Conservation (phyloP, 2,329 filamentous ascomycete genomes). For the Chrysoporthe puriensis region DNA sequence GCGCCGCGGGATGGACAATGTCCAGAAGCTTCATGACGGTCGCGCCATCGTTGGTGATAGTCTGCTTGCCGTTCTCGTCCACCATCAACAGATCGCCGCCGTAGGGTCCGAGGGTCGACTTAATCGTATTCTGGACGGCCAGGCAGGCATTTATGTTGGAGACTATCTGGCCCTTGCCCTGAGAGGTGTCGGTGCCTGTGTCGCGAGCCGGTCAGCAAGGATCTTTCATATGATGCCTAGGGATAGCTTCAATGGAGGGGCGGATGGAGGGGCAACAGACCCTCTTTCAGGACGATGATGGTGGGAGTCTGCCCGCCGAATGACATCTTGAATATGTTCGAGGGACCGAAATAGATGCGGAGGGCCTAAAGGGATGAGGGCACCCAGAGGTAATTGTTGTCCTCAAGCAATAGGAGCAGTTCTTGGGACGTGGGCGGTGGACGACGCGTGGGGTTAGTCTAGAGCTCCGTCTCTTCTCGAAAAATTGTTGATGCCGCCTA, state of each 20-base stretch:
- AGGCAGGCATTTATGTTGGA: constrained; percentile 99
- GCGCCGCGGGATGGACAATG: constrained; percentile 95
- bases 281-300: constrained; percentile 97
- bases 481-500: constrained; percentile 17
- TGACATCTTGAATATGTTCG: constrained; percentile 66
- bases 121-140: constrained; percentile 93
- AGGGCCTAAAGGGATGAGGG: not conserved
- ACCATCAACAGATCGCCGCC: constrained; percentile 96
- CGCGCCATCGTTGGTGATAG: constrained; percentile 98
- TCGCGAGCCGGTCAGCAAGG: constrained; percentile 31
- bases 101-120: constrained; percentile 93
- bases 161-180: constrained; percentile 94
- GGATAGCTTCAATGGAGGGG: constrained; percentile 32
- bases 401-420: not conserved
- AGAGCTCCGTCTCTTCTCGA: constrained; percentile 11
- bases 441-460: constrained; percentile 14
- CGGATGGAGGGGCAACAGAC: constrained; percentile 57
- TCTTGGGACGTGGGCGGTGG: constrained; percentile 11
- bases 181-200: constrained; percentile 92
- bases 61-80: constrained; percentile 92
- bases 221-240: constrained; percentile 3
- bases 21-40: constrained; percentile 99
- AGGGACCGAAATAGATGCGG: not conserved
- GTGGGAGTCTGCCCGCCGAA: constrained; percentile 97
- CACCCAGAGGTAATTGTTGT: not conserved